Evolutionary conservation across 495 filamentous ascomycete species (phyloP), one percentile per base, ranked within the genome.

Genomic region (Glonium stellatum): DNA sequence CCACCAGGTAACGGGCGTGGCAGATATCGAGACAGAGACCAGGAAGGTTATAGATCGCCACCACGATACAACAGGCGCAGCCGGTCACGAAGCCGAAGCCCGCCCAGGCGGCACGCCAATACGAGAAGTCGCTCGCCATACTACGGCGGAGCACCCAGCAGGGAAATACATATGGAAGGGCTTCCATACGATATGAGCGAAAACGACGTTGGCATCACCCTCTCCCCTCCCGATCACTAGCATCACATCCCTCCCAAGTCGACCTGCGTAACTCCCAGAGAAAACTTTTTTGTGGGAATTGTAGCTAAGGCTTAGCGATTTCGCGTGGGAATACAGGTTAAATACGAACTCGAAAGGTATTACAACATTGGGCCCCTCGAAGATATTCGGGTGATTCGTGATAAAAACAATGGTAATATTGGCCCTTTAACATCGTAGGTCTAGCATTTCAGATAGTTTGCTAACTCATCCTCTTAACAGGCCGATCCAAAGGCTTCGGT

Each of bases 351-450:
- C 66, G 73, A 75, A 62, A 76, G 82, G 61, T 77, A 75, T 64
- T 80, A 86, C 62, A 75, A 80, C 66, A 71, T 85, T 66, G 76
- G 79, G 27, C 78, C 75, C 13, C 69, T 87, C 55, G 82, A 86
- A 58, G 83, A 86, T 25, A 75, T 88, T 44, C 76, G 82, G 11
- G 75, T 88, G 18, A 87, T 88, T 68, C 80, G 83, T 47, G 83
- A 60, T 47, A 59, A 58, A 19, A 18, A 55, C n/a, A 54, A 47
- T 15, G n/a, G 54, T 56, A 56, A 49, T 1, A 19, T 5, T 49
- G 8, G 15, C 22, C 18, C 18, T 6, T 5, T 1, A 58, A 15
- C n/a, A 13, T 31, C 2, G 27, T 31, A 31, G 27, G 6, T 6
- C 3, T 31, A 6, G 27, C 27, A n/a, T n/a, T n/a, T n/a, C 27